A percentile compares a stretch with the other conserved stretches of the same genome.
phyloP scores from a whole-genome alignment of 2,329 filamentous ascomycete genomes.

The Drechslerella stenobrocha region DNA sequence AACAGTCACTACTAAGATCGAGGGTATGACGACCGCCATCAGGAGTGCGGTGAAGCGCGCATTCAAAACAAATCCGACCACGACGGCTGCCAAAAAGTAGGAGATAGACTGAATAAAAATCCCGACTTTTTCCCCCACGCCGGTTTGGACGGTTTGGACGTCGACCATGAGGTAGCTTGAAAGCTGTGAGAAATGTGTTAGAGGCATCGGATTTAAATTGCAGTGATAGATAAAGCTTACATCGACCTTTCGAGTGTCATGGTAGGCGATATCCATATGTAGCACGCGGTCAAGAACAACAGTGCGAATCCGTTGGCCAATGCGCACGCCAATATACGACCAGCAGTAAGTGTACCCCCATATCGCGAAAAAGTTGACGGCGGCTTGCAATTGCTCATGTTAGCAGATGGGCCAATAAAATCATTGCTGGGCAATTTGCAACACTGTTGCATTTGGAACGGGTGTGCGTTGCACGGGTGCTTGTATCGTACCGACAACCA shows the following conservation, averaged over 20 bases:
- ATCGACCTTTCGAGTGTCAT: conserved; percentile 60
- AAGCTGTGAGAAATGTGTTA: conserved; percentile 61
- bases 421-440: no score
- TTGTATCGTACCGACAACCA: conserved; percentile 54
- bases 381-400: conserved; percentile 55
- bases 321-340: conserved; percentile 60
- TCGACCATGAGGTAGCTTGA: conserved; percentile 67
- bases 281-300: conserved; percentile 59
- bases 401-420: no score
- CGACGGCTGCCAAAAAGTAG: conserved; percentile 70
- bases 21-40: conserved; percentile 59
- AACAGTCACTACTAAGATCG: conserved; percentile 58
- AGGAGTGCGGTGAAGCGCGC: conserved; percentile 67
- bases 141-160: conserved; percentile 68
- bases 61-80: conserved; percentile 69
- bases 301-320: conserved; percentile 59
- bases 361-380: conserved; percentile 58
- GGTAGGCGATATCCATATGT: conserved; percentile 61
- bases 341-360: conserved; percentile 61
- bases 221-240: conserved; percentile 56
- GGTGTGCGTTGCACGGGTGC: conserved; percentile 11
- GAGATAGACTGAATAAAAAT: conserved; percentile 65
- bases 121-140: conserved; percentile 72
- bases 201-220: neutral
- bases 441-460: conserved; percentile 44